These are phyloP conservation scores for Phycomyces nitens DNA, from an alignment of 192 early-diverging fungal genomes.

Conservation along the genomic window DNA sequence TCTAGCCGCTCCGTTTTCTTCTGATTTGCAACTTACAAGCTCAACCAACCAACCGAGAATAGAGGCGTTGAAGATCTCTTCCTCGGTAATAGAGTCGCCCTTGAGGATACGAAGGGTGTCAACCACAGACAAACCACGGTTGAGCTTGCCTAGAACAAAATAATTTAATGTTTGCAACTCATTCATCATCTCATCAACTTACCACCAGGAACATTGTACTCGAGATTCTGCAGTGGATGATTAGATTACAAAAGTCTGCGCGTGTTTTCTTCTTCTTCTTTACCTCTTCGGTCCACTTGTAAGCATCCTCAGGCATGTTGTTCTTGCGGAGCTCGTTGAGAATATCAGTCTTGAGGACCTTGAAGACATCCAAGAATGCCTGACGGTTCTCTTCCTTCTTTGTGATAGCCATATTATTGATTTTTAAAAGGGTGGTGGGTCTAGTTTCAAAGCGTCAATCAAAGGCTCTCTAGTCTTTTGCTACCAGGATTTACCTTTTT, in stretches of 20 bases:
- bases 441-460: neutral
- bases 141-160: conserved; percentile 79
- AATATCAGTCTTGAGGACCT: conserved; percentile 70
- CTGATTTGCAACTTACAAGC: conserved; percentile 54
- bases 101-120: conserved; percentile 83
- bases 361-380: conserved; percentile 75
- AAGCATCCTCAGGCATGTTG: conserved; percentile 65
- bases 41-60: conserved; percentile 95
- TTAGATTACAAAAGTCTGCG: conserved; percentile 3
- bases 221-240: conserved; percentile 34
- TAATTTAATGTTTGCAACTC: neutral
- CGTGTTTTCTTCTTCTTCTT: neutral
- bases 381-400: conserved; percentile 39
- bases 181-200: conserved; percentile 10
- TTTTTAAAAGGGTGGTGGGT: neutral
- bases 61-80: conserved; percentile 84
- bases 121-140: conserved; percentile 94
- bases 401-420: conserved; percentile 29
- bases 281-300: conserved; percentile 63
- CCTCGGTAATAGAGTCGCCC: conserved; percentile 64
- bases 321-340: conserved; percentile 65
- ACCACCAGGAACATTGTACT: conserved; percentile 63
- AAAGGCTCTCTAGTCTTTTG: too few relatives aligned
- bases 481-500: neutral
- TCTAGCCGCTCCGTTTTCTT: neutral